Conservation (phyloP, 2,329 filamentous ascomycete genomes). For the Pseudogymnoascus sp. region DNA sequence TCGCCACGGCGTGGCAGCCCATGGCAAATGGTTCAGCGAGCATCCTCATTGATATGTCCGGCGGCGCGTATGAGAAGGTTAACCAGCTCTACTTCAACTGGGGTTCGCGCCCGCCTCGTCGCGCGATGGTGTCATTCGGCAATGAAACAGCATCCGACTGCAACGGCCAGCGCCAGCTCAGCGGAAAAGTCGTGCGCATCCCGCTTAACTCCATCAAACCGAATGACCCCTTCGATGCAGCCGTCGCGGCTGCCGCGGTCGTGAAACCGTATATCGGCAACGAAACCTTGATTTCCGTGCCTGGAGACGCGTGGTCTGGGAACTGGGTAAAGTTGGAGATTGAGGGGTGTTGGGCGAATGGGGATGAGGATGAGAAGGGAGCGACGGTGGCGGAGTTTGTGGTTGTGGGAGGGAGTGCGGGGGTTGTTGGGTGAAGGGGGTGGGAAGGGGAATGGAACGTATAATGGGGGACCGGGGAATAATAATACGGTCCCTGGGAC, state of each 20-base stretch:
- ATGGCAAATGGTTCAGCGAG: slow-evolving; percentile 44
- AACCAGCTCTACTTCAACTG: slow-evolving; percentile 53
- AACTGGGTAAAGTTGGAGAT: slow-evolving; percentile 38
- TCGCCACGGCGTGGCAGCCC: slow-evolving; percentile 63
- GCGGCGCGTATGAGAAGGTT: slow-evolving; percentile 36
- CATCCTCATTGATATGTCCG: slow-evolving; percentile 48
- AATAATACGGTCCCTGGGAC: background rate
- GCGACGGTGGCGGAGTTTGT: slow-evolving; percentile 50
- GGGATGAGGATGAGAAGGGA: slow-evolving; percentile 35
- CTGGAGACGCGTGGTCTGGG: slow-evolving; percentile 27
- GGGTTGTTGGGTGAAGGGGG: background rate
- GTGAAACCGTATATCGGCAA: slow-evolving; percentile 27
- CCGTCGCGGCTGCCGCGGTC: slow-evolving; percentile 10
- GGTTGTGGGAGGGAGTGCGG: slow-evolving; percentile 24
- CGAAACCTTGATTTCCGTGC: slow-evolving; percentile 24
- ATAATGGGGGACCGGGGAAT: background rate
- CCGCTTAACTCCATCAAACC: slow-evolving; percentile 21
- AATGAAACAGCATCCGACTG: slow-evolving; percentile 30
- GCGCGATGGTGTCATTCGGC: slow-evolving; percentile 48
- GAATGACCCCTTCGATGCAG: slow-evolving; percentile 25
- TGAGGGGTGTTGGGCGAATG: slow-evolving; percentile 36
- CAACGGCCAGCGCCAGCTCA: slow-evolving; percentile 11
- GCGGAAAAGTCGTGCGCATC: slow-evolving; percentile 19
- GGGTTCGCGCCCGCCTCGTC: slow-evolving; percentile 49
- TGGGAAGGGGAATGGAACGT: background rate